A percentile compares a stretch with the other conserved stretches of the same genome.
phyloP scores from a whole-genome alignment of 352 stramenopile species.

The Globisporangium cylindrosporum region DNA sequence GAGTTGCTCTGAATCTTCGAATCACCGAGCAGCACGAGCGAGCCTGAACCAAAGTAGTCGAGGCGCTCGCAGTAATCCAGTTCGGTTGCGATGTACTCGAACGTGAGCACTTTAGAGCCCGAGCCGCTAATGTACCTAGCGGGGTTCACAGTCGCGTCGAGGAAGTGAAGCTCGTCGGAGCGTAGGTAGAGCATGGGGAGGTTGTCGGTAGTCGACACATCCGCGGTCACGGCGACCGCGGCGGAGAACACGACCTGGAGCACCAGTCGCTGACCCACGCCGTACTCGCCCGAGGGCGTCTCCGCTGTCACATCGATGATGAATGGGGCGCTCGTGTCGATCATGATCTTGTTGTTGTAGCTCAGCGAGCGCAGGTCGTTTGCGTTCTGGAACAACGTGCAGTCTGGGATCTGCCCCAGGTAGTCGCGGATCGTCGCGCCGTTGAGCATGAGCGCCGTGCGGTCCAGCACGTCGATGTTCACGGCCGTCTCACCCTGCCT shows the following conservation, averaged over 20 bases:
- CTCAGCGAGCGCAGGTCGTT: slow-evolving; percentile 46
- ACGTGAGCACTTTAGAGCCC: slow-evolving; percentile 39
- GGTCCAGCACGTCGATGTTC: slow-evolving; percentile 41
- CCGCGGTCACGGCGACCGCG: slow-evolving; percentile 36
- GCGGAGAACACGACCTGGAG: slow-evolving; percentile 53
- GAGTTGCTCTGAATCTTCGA: slow-evolving; percentile 40
- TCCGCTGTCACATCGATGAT: slow-evolving; percentile 42
- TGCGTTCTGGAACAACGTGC: slow-evolving; percentile 43
- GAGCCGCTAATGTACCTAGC: slow-evolving; percentile 56
- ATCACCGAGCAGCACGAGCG: slow-evolving; percentile 32
- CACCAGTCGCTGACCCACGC: slow-evolving; percentile 45
- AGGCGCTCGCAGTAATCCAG: slow-evolving; percentile 58
- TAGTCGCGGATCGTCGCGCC: slow-evolving; percentile 40
- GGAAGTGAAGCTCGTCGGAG: slow-evolving; percentile 53
- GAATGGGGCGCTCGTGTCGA: slow-evolving; percentile 47
- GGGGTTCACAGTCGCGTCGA: slow-evolving; percentile 32
- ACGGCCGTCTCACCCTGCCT: slow-evolving; percentile 28
- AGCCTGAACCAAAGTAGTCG: slow-evolving; percentile 57
- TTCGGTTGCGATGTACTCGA: slow-evolving; percentile 48
- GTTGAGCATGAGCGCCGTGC: slow-evolving; percentile 42
- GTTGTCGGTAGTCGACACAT: slow-evolving; percentile 4
- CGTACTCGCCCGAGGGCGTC: slow-evolving; percentile 55
- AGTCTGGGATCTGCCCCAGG: slow-evolving; percentile 42
- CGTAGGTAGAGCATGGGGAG: slow-evolving; percentile 37
- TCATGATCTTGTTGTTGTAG: slow-evolving; percentile 53